phyloP scores from a whole-genome alignment of 306 rosid species.

The Cicer pinnatifidum region DNA sequence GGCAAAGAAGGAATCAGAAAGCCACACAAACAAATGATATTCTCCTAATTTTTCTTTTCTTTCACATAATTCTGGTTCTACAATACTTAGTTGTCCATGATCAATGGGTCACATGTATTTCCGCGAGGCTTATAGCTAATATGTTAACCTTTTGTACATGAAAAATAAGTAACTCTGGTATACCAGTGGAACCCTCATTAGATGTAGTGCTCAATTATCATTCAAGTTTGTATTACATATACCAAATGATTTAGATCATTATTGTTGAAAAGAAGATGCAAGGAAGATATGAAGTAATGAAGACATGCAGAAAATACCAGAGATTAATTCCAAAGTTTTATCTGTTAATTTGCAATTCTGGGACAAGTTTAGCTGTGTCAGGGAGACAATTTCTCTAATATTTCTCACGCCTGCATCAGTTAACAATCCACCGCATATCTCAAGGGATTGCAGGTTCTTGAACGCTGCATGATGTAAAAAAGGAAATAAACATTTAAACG shows the following conservation, averaged over 20 bases:
- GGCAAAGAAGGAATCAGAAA: constrained; percentile 32
- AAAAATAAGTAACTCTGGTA: neutral
- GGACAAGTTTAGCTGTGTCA: constrained; percentile 85
- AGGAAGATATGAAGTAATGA: constrained; percentile 18
- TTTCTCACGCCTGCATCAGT: constrained; percentile 89
- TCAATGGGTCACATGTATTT: constrained; percentile 10
- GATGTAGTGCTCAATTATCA: constrained; percentile 25
- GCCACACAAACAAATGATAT: constrained; percentile 1
- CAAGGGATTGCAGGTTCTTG: constrained; percentile 85
- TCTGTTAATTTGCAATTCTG: constrained; percentile 91
- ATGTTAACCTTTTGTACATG: neutral
- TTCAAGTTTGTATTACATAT: constrained; percentile 10
- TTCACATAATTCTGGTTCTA: constrained; percentile 11
- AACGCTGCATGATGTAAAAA: constrained; percentile 60
- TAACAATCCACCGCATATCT: constrained; percentile 93
- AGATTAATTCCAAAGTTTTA: constrained; percentile 82
- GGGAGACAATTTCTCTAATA: constrained; percentile 77
- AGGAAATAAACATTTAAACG: constrained; percentile 31
- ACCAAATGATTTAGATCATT: constrained; percentile 18
- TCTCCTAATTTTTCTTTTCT: constrained; percentile 16
- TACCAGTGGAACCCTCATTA: constrained; percentile 9
- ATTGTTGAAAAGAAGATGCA: constrained; percentile 4
- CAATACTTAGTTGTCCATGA: constrained; percentile 12
- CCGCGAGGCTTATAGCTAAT: neutral
- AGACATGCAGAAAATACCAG: constrained; percentile 61